Evolutionary conservation across 2,329 filamentous ascomycete species (phyloP), one percentile per base, ranked within the genome.

Genomic region (Cladosporium colombiae): DNA sequence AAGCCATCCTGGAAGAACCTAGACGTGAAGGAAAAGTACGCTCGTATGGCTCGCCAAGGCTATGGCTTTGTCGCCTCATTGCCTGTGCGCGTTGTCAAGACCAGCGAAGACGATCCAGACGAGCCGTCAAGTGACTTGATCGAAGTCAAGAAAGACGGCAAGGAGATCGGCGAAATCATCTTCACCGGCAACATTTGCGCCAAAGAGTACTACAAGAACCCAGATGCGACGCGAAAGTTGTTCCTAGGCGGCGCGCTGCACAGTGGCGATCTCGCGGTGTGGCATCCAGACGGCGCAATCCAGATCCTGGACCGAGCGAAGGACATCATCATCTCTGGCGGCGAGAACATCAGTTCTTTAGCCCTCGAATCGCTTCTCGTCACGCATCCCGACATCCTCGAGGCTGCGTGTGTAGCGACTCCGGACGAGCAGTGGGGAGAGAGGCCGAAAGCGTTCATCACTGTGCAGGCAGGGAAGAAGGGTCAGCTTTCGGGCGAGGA

Each of bases 301-400:
- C 92, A 98, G 81, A 97, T 99, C 69, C 82, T 96, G 66, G 95
- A 99, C 79, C 86, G 95, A 23, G 91, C 92, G 16, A 99, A 99
- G 82, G 95, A 99, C 76, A 97, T 99, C 62, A 99, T 99, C 74
- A 99, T 99, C 69, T 96, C 91, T 62, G 93, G 94, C 56, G 95
- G 95, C 65, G 95, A 99, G 78, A 99, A 99, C 77, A 98, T 99
- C 68, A 96, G 92, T 2, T 96, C 91, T 0, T 90, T 99, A 1
- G 93, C 95, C 0, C 85, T 99, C 3, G 95, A 99, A 79, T 88
- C 89, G 67, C 92, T 96, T 88, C 85, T 99, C 1, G 90, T 90
- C 6, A 89, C 92, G 58, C 95, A 99, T 76, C 92, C 93, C 0
- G 88, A 92, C 70, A 87, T 99, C 44, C 86, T 99, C 27, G 95